Evolutionary conservation across 1,284 basidiomycete genomes (phyloP).

Genomic region (Leccinum variabile): DNA sequence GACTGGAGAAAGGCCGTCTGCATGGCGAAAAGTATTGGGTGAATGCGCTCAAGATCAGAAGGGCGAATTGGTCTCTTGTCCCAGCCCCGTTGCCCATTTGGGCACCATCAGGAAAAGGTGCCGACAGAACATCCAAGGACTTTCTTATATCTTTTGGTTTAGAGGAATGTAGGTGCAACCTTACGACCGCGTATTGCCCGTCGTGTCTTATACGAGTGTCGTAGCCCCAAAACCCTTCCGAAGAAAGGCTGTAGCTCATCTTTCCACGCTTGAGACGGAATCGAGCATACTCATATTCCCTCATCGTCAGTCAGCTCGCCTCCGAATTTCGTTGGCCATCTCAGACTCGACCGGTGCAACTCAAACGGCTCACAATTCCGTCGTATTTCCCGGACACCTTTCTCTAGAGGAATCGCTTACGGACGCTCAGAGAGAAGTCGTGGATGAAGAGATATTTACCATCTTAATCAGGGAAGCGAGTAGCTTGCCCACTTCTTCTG

Average conservation of each 20-base stretch:
- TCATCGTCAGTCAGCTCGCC: conserved; percentile 54
- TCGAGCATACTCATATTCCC: conserved; percentile 58
- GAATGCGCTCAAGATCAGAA: conserved; percentile 70
- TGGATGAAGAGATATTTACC: conserved; percentile 78
- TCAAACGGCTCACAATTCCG: conserved; percentile 40
- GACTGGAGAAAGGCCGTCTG: conserved; percentile 61
- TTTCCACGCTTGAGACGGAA: conserved; percentile 50
- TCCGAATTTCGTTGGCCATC: conserved; percentile 55
- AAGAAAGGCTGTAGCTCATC: conserved; percentile 63
- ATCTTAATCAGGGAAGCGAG: conserved; percentile 70
- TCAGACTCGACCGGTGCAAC: conserved; percentile 37
- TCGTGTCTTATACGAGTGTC: conserved; percentile 8
- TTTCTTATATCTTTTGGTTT: conserved; percentile 75
- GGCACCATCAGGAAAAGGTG: conserved; percentile 65
- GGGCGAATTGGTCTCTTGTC: conserved; percentile 73
- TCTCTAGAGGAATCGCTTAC: conserved; percentile 53
- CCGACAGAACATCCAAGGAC: conserved; percentile 75
- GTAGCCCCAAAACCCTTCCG: conserved; percentile 64
- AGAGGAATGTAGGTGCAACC: conserved; percentile 65
- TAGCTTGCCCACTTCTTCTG: conserved; percentile 66
- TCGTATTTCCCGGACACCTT: conserved; percentile 34
- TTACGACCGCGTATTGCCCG: not conserved
- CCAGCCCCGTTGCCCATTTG: conserved; percentile 74
- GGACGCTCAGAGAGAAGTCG: conserved; percentile 64
- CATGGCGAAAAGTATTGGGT: conserved; percentile 74